These are phyloP conservation scores for Fusarium cyanostomum DNA, from an alignment of 2,329 filamentous ascomycete genomes.

Conservation along the genomic window DNA sequence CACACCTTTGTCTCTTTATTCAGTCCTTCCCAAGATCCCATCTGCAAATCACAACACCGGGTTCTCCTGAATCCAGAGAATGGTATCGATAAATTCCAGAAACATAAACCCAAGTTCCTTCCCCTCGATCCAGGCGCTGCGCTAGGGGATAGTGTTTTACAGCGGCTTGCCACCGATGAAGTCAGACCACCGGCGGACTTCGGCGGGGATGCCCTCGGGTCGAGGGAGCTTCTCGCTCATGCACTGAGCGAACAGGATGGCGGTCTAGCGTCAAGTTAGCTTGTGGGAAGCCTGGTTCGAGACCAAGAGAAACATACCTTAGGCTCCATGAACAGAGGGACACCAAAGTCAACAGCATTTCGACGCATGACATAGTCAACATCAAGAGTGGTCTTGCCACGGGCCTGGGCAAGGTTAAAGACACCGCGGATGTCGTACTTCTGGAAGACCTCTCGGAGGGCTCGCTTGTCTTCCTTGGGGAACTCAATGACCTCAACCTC, in stretches of 20 bases:
- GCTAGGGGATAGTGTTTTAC: constrained; percentile 56
- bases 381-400: constrained; percentile 85
- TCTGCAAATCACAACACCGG: constrained; percentile 10
- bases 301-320: constrained; percentile 70
- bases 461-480: constrained; percentile 94
- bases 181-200: constrained; percentile 94
- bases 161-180: constrained; percentile 89
- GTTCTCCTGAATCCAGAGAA: constrained; percentile 9
- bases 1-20: not conserved
- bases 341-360: constrained; percentile 98
- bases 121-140: constrained; percentile 11
- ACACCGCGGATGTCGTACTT: constrained; percentile 96
- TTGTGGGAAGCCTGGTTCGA: constrained; percentile 2
- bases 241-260: constrained; percentile 93
- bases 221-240: constrained; percentile 97
- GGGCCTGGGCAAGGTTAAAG: constrained; percentile 89
- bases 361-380: constrained; percentile 98
- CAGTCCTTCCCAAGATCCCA: constrained; percentile 2
- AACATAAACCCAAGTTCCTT: constrained; percentile 36
- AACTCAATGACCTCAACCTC: constrained; percentile 93
- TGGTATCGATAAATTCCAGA: constrained; percentile 31
- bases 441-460: constrained; percentile 92
- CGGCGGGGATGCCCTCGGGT: constrained; percentile 84
- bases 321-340: constrained; percentile 97
- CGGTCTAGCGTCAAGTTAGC: constrained; percentile 71